Evolutionary conservation across 805 yeast genomes (phyloP).

Genomic region (Metschnikowia vanudenii): DNA sequence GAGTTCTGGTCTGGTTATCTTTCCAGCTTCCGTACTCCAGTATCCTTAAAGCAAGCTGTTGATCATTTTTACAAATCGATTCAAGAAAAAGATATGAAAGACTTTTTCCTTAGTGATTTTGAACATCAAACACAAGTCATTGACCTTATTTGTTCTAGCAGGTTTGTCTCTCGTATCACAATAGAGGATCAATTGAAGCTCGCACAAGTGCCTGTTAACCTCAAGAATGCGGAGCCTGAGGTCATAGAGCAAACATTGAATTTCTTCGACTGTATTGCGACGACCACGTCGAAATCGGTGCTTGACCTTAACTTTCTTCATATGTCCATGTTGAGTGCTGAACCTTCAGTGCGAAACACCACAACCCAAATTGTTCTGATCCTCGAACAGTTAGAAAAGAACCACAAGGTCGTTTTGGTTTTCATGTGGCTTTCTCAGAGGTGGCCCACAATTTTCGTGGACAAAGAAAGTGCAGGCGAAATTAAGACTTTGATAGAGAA

Average conservation of each 20-base stretch:
- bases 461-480: constrained; percentile 69
- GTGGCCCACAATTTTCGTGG: constrained; percentile 79
- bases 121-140: constrained; percentile 41
- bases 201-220: constrained; percentile 59
- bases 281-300: constrained; percentile 52
- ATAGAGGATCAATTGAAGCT: constrained; percentile 58
- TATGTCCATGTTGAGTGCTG: constrained; percentile 21
- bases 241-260: constrained; percentile 44
- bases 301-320: constrained; percentile 48
- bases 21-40: constrained; percentile 54
- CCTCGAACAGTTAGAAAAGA: constrained; percentile 49
- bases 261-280: constrained; percentile 52
- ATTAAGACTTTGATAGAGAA: constrained; percentile 68
- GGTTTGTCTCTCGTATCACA: constrained; percentile 29
- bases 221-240: constrained; percentile 31
- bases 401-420: constrained; percentile 64
- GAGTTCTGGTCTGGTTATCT: constrained; percentile 65
- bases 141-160: constrained; percentile 40
- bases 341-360: constrained; percentile 21
- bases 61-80: constrained; percentile 46
- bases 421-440: constrained; percentile 87
- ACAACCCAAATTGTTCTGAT: constrained; percentile 22
- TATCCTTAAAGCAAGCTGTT: constrained; percentile 47
- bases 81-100: constrained; percentile 16
- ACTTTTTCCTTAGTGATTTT: constrained; percentile 40